Conservation (phyloP, 1,284 basidiomycete genomes). For the Ustilago nuda region DNA sequence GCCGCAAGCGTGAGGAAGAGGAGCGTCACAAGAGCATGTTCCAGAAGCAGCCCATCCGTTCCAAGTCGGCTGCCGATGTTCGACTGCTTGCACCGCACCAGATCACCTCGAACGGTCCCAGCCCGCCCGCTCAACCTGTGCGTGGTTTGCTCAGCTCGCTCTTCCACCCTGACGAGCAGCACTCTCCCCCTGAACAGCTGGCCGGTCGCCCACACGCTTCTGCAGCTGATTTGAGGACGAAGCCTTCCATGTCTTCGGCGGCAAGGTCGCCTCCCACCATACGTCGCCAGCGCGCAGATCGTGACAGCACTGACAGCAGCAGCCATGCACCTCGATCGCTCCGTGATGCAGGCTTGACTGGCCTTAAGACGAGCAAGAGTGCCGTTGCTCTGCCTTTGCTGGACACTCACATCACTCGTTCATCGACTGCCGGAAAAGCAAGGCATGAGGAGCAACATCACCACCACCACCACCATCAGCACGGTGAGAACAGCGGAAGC, state of each 20-base stretch:
- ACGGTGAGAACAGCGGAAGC: conserved; percentile 18
- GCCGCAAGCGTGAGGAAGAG: conserved; percentile 73
- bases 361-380: conserved; percentile 76
- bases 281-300: conserved; percentile 35
- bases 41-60: conserved; percentile 76
- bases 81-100: conserved; percentile 26
- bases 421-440: conserved; percentile 68
- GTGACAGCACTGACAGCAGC: conserved; percentile 41
- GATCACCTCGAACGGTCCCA: conserved; percentile 22
- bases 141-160: conserved; percentile 65
- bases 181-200: conserved; percentile 59
- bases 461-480: conserved; percentile 1
- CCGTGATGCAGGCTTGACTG: conserved; percentile 37
- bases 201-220: conserved; percentile 59
- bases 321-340: conserved; percentile 24
- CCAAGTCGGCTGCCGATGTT: conserved; percentile 64
- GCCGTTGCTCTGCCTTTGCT: conserved; percentile 73
- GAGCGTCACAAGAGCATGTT: conserved; percentile 81
- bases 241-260: conserved; percentile 25
- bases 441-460: conserved; percentile 23
- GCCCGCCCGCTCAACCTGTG: conserved; percentile 40
- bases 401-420: conserved; percentile 71
- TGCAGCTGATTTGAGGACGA: conserved; percentile 55
- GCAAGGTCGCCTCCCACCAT: conserved; percentile 31
- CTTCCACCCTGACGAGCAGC: conserved; percentile 65